Evolutionary conservation across 2,329 filamentous ascomycete species (phyloP).

Genomic region (Clonostachys rhizophaga): DNA sequence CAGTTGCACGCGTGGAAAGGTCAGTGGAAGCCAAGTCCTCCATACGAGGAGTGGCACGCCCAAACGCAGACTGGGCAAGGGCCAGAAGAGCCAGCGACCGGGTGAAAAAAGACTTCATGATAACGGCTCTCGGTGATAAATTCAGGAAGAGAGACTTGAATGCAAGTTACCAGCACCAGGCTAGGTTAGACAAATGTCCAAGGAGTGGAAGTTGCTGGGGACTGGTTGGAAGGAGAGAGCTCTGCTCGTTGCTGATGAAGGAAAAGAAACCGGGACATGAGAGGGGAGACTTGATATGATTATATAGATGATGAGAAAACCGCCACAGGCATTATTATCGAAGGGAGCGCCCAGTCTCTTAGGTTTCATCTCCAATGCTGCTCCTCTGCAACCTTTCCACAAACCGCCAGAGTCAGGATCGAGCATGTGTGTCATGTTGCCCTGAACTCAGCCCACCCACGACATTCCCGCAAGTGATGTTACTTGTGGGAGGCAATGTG

Average conservation of each 20-base stretch:
- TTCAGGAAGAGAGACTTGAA: background rate
- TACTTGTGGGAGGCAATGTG: too few relatives aligned
- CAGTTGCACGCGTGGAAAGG: conserved; percentile 11
- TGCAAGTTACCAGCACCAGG: conserved; percentile 9
- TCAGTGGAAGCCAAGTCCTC: conserved; percentile 3
- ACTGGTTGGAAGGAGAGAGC: conserved; percentile 2
- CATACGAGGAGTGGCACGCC: conserved; percentile 11
- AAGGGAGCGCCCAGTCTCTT: too few relatives aligned
- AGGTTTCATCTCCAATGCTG: too few relatives aligned
- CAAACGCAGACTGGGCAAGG: conserved; percentile 13
- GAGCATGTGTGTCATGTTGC: too few relatives aligned
- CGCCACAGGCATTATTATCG: too few relatives aligned
- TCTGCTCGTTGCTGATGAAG: background rate
- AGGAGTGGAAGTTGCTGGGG: too few relatives aligned
- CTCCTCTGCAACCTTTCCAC: too few relatives aligned
- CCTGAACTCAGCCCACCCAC: too few relatives aligned
- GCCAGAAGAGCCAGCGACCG: conserved; percentile 16
- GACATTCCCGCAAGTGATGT: too few relatives aligned
- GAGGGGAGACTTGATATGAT: background rate
- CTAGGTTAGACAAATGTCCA: conserved; percentile 3
- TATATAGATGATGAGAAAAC: too few relatives aligned
- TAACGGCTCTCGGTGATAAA: background rate
- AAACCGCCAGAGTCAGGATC: too few relatives aligned
- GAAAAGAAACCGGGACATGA: background rate
- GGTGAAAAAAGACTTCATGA: conserved; percentile 16